Evolutionary conservation across 73 alveolate species (phyloP), one percentile per base, ranked within the genome.

Genomic region (Paraurostyla sp.): DNA sequence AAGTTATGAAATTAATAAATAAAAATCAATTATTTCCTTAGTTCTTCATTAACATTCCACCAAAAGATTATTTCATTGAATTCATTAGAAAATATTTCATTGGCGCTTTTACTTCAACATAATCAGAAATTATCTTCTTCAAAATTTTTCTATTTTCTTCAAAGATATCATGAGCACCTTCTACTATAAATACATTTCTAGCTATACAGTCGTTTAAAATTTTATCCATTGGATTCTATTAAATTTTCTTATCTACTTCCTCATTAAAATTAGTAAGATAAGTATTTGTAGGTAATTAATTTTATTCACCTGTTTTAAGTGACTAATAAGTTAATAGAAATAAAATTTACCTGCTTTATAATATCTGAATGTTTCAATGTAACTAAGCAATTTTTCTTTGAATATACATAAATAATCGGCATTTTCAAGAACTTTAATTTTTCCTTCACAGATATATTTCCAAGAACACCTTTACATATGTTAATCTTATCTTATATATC

Each of bases 361-460:
- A 71, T 81, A 33, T 81, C 91, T n/a, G 91, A 69, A 38, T 81
- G 91, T 32, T 58, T 81, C 18, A 81, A 27, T 15, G 54, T 69
- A 0, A 81, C 35, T 0, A 81, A 50, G 32, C 91, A 81, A 69
- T 81, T 81, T 16, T 54, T 50, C 51, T 81, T 81, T 22, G 83
- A 57, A 71, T 81, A 81, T 15, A 81, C 83, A 38, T 81, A 60
- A 33, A 81, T 81, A 6, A 81, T 81, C 23, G 91, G 91, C 69
- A 81, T 54, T 65, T 83, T 83, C 3, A 83, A 59, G 50, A 27
- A 65, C 32, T 63, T 65, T 20, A 85, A 45, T 33, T 85, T 85
- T 25, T 85, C 88, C 36, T 85, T 32, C 0, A 85, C 32, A 0
- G 88, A 50, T 3, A 85, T 29, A 65, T 85, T 85, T 0, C 38